phyloP scores from a whole-genome alignment of 192 early-diverging fungal species.

The Rhizophagus sp. region DNA sequence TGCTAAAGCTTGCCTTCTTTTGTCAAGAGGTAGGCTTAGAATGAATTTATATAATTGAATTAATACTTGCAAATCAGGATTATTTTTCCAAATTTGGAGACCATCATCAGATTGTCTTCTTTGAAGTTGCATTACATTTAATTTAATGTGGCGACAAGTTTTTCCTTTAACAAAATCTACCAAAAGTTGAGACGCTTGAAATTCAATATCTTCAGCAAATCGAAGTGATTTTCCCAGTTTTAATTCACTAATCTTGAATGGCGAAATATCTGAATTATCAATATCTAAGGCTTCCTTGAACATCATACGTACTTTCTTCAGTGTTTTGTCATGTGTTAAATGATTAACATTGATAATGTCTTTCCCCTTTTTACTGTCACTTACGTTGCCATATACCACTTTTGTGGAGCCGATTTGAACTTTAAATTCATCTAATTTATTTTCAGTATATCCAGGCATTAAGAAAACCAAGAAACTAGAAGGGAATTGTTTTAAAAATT shows the following conservation, averaged over 20 bases:
- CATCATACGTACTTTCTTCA: conserved; percentile 24
- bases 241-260: not conserved
- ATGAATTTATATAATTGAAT: not conserved
- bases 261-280: not conserved
- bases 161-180: conserved; percentile 18
- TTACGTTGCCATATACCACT: not conserved
- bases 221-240: not conserved
- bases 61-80: not conserved
- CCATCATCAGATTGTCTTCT: not conserved
- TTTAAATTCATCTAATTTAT: not conserved
- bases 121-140: conserved; percentile 28
- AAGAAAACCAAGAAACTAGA: conserved; percentile 26
- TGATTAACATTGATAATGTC: not conserved
- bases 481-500: conserved; percentile 24
- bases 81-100: conserved; percentile 21
- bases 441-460: conserved; percentile 18
- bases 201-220: conserved; percentile 17
- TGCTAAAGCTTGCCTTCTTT: conserved; percentile 13
- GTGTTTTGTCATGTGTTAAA: conserved; percentile 15
- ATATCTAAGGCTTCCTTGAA: conserved; percentile 16
- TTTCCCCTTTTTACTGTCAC: not conserved
- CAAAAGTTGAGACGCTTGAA: not conserved
- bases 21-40: conserved; percentile 4
- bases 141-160: conserved; percentile 15
- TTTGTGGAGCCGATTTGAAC: not conserved